Evolutionary conservation across 2,329 filamentous ascomycete species (phyloP), one percentile per base, ranked within the genome.

Genomic region (Diaporthe amygdali): DNA sequence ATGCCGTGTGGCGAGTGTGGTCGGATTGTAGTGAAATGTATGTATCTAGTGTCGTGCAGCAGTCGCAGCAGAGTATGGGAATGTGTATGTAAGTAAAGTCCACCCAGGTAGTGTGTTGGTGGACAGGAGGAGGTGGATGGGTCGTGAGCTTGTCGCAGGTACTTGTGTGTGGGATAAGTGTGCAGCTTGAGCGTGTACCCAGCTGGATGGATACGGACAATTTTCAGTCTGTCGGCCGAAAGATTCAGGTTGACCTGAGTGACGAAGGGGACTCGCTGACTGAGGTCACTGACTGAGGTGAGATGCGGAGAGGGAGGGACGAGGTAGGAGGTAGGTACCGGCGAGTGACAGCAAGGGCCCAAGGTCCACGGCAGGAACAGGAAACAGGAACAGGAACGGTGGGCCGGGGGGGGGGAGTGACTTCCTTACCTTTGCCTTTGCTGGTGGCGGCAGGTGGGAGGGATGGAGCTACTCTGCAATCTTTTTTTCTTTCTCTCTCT

Each of bases 61-160:
- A 17, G 30, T 34, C n/a, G n/a, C n/a, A n/a, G n/a, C n/a, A n/a
- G n/a, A n/a, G n/a, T n/a, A n/a, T n/a, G n/a, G n/a, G n/a, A n/a
- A n/a, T n/a, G n/a, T n/a, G n/a, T n/a, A n/a, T n/a, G n/a, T n/a
- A n/a, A n/a, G n/a, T n/a, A n/a, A n/a, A n/a, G n/a, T n/a, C n/a
- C n/a, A n/a, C n/a, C n/a, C n/a, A n/a, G n/a, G n/a, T n/a, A n/a
- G 27, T 61, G 37, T 61, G 14, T 25, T 32, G 39, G 52, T 2
- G 34, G 34, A 20, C 15, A n/a, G 30, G 44, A 20, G 25, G 44
- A 37, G 39, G 41, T 49, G n/a, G n/a, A n/a, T n/a, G n/a, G n/a
- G n/a, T n/a, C n/a, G n/a, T 46, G 44, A 64, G 8, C 34, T 64
- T 64, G 59, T 64, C 59, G 59, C 59, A 37, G 59, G 59, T 64